These are phyloP conservation scores for Aspergillus nidulans DNA, from an alignment of 495 filamentous ascomycete genomes.

Conservation along the genomic window DNA sequence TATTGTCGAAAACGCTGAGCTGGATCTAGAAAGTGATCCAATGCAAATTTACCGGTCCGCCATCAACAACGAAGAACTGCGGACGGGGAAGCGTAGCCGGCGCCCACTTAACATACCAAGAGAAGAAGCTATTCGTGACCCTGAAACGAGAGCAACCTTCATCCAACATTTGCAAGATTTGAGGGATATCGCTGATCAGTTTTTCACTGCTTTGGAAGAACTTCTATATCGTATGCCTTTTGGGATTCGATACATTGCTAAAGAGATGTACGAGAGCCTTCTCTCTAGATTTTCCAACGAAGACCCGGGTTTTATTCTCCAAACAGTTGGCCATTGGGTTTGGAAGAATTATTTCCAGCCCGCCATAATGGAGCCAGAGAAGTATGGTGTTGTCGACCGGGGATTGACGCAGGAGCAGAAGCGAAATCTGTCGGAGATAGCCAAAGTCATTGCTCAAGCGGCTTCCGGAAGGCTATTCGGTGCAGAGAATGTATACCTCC, in stretches of 20 bases:
- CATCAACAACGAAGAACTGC: constrained; percentile 95
- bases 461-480: constrained; percentile 83
- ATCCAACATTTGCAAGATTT: constrained; percentile 91
- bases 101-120: constrained; percentile 76
- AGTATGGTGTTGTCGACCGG: constrained; percentile 83
- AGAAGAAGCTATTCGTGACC: constrained; percentile 89
- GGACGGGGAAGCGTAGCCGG: constrained; percentile 77
- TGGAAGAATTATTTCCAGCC: constrained; percentile 94
- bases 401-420: constrained; percentile 86
- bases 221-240: constrained; percentile 85
- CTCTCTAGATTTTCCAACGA: constrained; percentile 73
- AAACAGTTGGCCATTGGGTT: constrained; percentile 81
- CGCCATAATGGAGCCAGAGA: constrained; percentile 79
- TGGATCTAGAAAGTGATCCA: constrained; percentile 95
- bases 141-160: constrained; percentile 85
- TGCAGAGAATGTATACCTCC: constrained; percentile 90
- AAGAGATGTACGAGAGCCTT: constrained; percentile 78
- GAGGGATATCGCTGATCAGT: constrained; percentile 86
- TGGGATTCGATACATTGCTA: constrained; percentile 82
- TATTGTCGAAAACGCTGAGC: constrained; percentile 81
- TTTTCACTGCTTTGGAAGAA: constrained; percentile 76
- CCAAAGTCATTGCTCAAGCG: constrained; percentile 85
- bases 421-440: constrained; percentile 84
- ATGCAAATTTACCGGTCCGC: constrained; percentile 94
- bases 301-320: constrained; percentile 69